Percentiles rank a stretch among this genome's conserved stretches.
Conservation (phyloP, 441 rosid species). For the Gossypium laxum region DNA sequence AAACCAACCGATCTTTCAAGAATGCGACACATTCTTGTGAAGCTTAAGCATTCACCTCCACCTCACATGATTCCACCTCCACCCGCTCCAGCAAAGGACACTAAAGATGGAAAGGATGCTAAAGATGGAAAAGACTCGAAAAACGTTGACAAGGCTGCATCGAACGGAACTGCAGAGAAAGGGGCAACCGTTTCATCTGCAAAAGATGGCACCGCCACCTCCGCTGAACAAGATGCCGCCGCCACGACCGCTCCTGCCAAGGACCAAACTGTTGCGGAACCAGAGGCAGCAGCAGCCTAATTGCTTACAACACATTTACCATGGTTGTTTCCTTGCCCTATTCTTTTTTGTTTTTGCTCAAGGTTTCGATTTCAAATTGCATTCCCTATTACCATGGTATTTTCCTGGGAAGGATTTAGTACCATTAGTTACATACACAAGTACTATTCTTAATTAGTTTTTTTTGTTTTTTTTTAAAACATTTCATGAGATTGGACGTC, state of each 20-base stretch:
- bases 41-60: constrained; percentile 40
- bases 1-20: constrained; percentile 45
- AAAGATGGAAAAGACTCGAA: constrained; percentile 26
- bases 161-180: constrained; percentile 20
- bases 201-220: constrained; percentile 22
- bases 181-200: constrained; percentile 21
- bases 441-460: not conserved
- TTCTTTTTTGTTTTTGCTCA: constrained; percentile 7
- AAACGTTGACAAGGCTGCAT: constrained; percentile 20
- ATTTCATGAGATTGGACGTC: not conserved
- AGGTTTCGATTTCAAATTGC: constrained; percentile 3
- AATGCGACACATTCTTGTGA: constrained; percentile 40
- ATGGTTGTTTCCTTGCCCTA: not conserved
- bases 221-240: constrained; percentile 27
- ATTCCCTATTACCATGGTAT: not conserved
- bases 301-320: not conserved
- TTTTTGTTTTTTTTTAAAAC: not conserved
- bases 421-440: not conserved
- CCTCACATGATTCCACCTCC: constrained; percentile 45
- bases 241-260: constrained; percentile 1
- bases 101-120: constrained; percentile 24
- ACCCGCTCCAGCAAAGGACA: constrained; percentile 38
- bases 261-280: constrained; percentile 26
- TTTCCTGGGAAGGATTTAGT: not conserved
- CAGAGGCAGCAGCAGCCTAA: constrained; percentile 31